Evolutionary conservation across 2,329 filamentous ascomycete genomes (phyloP).

Genomic region (Alternaria triticimaculans): DNA sequence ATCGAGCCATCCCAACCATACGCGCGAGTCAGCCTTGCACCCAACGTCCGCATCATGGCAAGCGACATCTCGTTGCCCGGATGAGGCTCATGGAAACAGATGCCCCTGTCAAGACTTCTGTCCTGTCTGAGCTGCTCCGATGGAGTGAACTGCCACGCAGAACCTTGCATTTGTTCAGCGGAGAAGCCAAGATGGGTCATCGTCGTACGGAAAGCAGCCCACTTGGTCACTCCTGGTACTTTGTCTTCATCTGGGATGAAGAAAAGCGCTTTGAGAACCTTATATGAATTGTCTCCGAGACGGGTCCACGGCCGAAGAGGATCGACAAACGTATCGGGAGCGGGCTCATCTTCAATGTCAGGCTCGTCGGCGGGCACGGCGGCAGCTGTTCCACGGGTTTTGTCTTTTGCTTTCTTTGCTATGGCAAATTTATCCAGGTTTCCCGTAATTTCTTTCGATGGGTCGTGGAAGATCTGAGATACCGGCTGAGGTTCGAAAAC

Average conservation of each 20-base stretch:
- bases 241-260: too few species aligned
- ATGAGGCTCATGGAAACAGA: slow-evolving; percentile 66
- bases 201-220: too few species aligned
- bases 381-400: not conserved
- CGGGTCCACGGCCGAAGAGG: not conserved
- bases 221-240: too few species aligned
- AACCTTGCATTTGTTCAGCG: too few species aligned
- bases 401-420: not conserved
- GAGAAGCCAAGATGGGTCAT: too few species aligned
- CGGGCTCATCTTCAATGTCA: not conserved
- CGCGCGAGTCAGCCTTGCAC: slow-evolving; percentile 37
- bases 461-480: not conserved
- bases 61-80: slow-evolving; percentile 60
- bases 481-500: not conserved
- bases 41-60: slow-evolving; percentile 51
- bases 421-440: not conserved
- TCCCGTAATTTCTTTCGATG: not conserved
- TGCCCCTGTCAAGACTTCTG: not conserved
- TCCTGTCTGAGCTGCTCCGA: too few species aligned
- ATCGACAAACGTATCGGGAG: not conserved
- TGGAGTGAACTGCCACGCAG: too few species aligned
- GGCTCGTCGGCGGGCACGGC: not conserved
- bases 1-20: slow-evolving; percentile 56
- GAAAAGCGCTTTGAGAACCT: not conserved
- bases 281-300: not conserved